A percentile compares a stretch with the other conserved stretches of the same genome.
Conservation (phyloP, 306 rosid genomes). For the Luffa acutangula region DNA sequence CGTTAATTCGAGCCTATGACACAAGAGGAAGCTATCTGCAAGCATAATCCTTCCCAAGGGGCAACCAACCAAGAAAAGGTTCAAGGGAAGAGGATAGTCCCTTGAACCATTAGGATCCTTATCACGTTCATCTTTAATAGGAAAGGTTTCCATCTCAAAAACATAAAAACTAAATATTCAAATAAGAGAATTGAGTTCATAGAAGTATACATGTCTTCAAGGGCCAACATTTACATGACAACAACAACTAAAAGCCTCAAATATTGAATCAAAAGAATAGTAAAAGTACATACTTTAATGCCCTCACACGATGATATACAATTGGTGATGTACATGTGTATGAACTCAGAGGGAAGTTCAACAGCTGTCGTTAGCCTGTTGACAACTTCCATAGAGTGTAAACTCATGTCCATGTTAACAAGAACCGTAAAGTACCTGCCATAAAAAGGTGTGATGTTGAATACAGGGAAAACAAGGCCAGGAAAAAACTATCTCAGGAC, state of each 20-base stretch:
- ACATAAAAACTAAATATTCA: background rate
- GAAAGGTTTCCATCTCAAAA: background rate
- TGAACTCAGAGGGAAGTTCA: conserved; percentile 88
- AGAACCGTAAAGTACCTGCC: conserved; percentile 94
- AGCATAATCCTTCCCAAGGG: background rate
- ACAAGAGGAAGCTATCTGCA: background rate
- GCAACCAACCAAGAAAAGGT: background rate
- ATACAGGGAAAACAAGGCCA: background rate
- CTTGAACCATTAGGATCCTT: background rate
- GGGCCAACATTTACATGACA: background rate
- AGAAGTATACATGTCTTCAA: background rate
- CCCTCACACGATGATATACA: conserved; percentile 96
- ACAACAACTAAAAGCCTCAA: background rate
- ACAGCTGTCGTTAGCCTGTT: conserved; percentile 97
- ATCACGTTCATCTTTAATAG: background rate
- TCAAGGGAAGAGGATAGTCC: background rate
- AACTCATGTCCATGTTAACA: conserved; percentile 98
- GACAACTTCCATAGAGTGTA: conserved; percentile 99
- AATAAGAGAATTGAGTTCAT: background rate
- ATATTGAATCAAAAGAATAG: background rate
- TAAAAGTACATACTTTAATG: conserved; percentile 55
- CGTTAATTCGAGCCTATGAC: background rate
- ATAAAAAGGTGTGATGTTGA: conserved; percentile 25
- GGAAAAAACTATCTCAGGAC: background rate
- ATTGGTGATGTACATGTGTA: conserved; percentile 89